Base-by-base conservation (phyloP, 148 eudicot genomes). In the Vaccinium macrocarpon region DNA sequence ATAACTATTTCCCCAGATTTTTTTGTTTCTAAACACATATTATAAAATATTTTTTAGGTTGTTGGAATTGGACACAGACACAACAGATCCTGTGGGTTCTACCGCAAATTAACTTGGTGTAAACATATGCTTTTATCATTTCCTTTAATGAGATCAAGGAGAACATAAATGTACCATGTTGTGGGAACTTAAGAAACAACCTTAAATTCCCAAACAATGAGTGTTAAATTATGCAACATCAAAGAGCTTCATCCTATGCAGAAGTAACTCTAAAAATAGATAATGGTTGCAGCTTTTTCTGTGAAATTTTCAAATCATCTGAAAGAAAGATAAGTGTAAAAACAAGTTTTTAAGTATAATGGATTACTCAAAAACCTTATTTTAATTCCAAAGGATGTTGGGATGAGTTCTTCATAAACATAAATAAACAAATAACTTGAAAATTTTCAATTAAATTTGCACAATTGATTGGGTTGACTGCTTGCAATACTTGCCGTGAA, bases 191-290 rank as follows among this genome's bases (percentile, higher is more conserved):
- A 32, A 35, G 18, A 72, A 29, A 29, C 32, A 70, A 35, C 27
- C 78, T 75, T 75, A 42, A 75, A 25, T 75, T 53, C 79, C 23
- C 79, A 76, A 48, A 55, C 19, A 21, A 76, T 46, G 29, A 11
- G 15, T 76, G 8, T 76, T n/a, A 42, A 42, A 42, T 4, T 6
- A 42, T 6, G 5, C 25, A 10, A 9, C 16, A 62, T 62, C 68
- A 1, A 50, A 15, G 48, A 21, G 29, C 56, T 78, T 78, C 55
- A 78, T 78, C 61, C 42, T 78, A 51, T 78, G 80, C 42, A 52
- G 57, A 78, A 50, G 51, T 51, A 25, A 29, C 55, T 51, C 55
- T 53, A 78, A 52, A 78, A 23, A 14, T 78, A 52, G 1, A 78
- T 52, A 23, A 15, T 77, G 59, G 16, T 21, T 23, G 59, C 35